Evolutionary conservation across 2,329 filamentous ascomycete genomes (phyloP), one percentile per base, ranked within the genome.

Genomic region (Blastomyces silverae): DNA sequence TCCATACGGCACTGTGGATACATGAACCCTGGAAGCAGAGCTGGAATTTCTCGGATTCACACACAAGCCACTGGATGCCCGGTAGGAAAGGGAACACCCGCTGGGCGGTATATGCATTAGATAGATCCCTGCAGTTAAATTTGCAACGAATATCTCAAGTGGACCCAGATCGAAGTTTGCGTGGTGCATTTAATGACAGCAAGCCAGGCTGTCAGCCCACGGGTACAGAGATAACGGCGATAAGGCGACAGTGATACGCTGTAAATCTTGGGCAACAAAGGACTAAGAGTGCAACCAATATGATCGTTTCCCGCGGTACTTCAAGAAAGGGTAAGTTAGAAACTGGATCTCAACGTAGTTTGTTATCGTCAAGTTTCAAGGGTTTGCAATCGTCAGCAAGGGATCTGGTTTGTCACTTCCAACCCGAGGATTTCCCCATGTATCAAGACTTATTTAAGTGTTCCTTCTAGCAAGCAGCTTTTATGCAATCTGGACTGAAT

Each of bases 101-200:
- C 44, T n/a, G 59, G n/a, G 57, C 50, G 42, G 58, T 44, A 50
- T 50, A 50, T 61, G 59, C 59, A 50, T 50, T 22, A 57, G 28
- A 50, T 44, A 44, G 28, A 50, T 52, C 59, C 59, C 28, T 61
- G 59, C 44, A 37, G 6, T n/a, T 34, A 34, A 37, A 61, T 25
- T 37, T 17, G 59, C 25, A 50, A 50, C 59, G 39, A n/a, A 50
- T 34, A 48, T 52, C 28, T 25, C 25, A 31, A n/a, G 28, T 39
- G 31, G 22, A 22, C 39, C 25, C 20, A 31, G 17, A 48, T 50
- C 20, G 25, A 48, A 22, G 59, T 50, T 61, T 34, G 42, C 10
- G 58, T n/a, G n/a, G 44, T 34, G 58, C 44, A 46, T 61, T 60
- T 4, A 44, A 48, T 61, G 25, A 50, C 25, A 37, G 59, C 28